Evolutionary conservation across 2,329 filamentous ascomycete genomes (phyloP).

Genomic region (Colletotrichum brevisporum): DNA sequence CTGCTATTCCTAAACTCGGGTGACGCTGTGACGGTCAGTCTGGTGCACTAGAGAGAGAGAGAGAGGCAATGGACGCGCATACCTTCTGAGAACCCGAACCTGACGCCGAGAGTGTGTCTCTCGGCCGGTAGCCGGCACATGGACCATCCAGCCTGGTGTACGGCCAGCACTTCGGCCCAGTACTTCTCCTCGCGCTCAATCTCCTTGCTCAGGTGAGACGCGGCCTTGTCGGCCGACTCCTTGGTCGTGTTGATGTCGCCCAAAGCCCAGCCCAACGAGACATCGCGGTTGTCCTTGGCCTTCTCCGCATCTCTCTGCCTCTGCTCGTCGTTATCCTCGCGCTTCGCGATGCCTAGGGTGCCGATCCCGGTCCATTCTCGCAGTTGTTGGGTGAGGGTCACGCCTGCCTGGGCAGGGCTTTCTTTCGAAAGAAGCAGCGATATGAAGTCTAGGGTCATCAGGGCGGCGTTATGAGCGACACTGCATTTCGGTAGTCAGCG

Average conservation of each 20-base stretch:
- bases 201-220: conserved; percentile 80
- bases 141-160: conserved; percentile 89
- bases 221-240: conserved; percentile 80
- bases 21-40: conserved; percentile 59
- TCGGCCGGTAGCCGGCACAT: conserved; percentile 83
- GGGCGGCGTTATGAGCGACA: conserved; percentile 70
- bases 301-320: conserved; percentile 32
- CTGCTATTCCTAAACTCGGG: conserved; percentile 76
- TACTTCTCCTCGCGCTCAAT: conserved; percentile 86
- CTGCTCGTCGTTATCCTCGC: conserved; percentile 68
- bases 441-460: conserved; percentile 84
- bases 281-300: conserved; percentile 68
- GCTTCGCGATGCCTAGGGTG: conserved; percentile 77
- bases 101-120: conserved; percentile 82
- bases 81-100: conserved; percentile 90
- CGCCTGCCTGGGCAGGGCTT: conserved; percentile 76
- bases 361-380: conserved; percentile 81
- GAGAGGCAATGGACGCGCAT: conserved; percentile 40
- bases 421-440: conserved; percentile 89
- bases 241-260: conserved; percentile 82
- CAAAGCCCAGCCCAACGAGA: conserved; percentile 81
- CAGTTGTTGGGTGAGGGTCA: conserved; percentile 78
- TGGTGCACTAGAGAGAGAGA: not conserved
- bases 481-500: conserved; percentile 44
- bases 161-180: conserved; percentile 87